A percentile compares a stretch with the other conserved stretches of the same genome.
These are phyloP conservation scores for Epithele typhae DNA, from an alignment of 768 basidiomycete genomes.

Conservation along the genomic window DNA sequence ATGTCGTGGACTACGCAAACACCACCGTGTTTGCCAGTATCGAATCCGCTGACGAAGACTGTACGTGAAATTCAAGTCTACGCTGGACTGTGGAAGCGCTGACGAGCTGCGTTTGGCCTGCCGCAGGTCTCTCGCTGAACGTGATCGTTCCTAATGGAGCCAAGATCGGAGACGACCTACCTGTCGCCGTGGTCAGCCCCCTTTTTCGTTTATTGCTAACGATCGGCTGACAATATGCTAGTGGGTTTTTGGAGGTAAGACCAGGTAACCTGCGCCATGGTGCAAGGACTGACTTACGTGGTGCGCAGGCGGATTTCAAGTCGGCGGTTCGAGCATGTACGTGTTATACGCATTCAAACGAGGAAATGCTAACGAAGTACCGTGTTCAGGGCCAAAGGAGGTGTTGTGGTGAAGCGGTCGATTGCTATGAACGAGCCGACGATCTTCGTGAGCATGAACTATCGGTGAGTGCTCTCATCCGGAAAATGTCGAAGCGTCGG, in stretches of 20 bases:
- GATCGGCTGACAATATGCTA: background rate
- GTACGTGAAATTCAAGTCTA: background rate
- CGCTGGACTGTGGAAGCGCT: slow-evolving; percentile 10
- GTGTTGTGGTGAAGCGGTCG: background rate
- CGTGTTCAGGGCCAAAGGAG: background rate
- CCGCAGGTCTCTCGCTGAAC: slow-evolving; percentile 20
- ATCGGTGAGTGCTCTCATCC: slow-evolving; percentile 26
- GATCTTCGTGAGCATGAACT: slow-evolving; percentile 51
- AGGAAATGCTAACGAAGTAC: too few relatives aligned
- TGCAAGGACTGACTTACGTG: background rate
- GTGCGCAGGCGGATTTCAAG: slow-evolving; percentile 36
- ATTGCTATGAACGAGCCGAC: slow-evolving; percentile 28
- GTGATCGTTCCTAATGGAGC: slow-evolving; percentile 13
- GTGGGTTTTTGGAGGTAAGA: background rate
- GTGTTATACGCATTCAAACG: too few relatives aligned
- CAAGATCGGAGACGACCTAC: slow-evolving; percentile 4
- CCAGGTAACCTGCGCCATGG: background rate
- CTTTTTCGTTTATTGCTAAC: background rate
- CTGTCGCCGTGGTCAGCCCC: slow-evolving; percentile 4
- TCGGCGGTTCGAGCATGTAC: slow-evolving; percentile 21
- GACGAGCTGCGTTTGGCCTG: too few relatives aligned
- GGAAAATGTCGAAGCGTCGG: background rate
- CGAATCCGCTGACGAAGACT: background rate
- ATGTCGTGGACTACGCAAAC: background rate
- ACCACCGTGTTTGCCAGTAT: background rate